Conservation (phyloP, 1,139 yeast genomes). For the Geotrichum klebahnii region DNA sequence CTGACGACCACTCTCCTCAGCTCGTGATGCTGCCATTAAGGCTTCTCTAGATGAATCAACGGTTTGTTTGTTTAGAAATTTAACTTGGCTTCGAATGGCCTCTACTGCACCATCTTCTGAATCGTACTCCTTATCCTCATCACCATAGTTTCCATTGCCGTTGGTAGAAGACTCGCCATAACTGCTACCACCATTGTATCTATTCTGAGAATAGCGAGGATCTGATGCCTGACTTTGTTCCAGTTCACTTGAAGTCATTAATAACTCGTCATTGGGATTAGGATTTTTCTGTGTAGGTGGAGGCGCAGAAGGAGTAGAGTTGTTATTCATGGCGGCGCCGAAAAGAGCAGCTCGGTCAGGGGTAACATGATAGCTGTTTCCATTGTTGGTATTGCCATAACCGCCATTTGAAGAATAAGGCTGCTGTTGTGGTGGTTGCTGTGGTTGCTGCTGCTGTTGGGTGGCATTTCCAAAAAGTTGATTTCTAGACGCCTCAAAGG, state of each 20-base stretch:
- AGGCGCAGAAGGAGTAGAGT: neutral
- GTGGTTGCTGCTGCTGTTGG: constrained; percentile 7
- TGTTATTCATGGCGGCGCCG: constrained; percentile 19
- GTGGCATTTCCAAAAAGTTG: constrained; percentile 23
- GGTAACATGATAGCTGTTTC: constrained; percentile 1
- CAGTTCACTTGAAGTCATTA: constrained; percentile 26
- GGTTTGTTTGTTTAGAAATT: constrained; percentile 83
- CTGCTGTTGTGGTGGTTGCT: no score
- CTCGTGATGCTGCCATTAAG: constrained; percentile 81
- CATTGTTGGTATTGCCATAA: neutral
- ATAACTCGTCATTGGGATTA: constrained; percentile 60
- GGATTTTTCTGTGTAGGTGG: constrained; percentile 34
- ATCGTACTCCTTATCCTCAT: constrained; percentile 35
- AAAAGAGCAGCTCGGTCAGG: constrained; percentile 22
- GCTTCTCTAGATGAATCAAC: constrained; percentile 84
- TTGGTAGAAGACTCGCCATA: neutral
- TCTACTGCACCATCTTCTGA: constrained; percentile 83
- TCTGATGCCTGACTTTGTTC: constrained; percentile 9
- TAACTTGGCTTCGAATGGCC: constrained; percentile 76
- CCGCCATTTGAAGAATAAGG: neutral
- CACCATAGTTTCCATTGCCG: constrained; percentile 4
- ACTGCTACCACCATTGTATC: constrained; percentile 5
- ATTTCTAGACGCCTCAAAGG: constrained; percentile 30
- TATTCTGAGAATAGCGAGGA: constrained; percentile 5
- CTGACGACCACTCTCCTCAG: constrained; percentile 85